Base-by-base conservation (phyloP, 2,329 filamentous ascomycete genomes). In the Colletotrichum musae region DNA sequence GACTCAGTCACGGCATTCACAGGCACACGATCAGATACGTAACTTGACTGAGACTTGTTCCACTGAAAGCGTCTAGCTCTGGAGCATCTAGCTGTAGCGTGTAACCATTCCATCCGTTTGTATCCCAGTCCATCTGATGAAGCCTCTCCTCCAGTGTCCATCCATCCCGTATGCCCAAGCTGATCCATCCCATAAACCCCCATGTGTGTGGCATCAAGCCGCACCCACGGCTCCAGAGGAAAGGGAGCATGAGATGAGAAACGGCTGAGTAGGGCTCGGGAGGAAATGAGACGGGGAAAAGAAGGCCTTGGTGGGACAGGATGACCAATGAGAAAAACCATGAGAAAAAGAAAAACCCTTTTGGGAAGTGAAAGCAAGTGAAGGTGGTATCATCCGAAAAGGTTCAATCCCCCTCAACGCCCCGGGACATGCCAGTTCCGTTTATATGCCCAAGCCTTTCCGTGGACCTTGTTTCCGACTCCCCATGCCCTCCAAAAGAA, bases 331-430 rank as follows among this genome's bases (percentile, higher is more conserved):
- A 58, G 32, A 28, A 39, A 59, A 59, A 48, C 64, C 16, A 15
- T 15, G 36, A 64, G 70, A 71, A 15, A 59, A 72, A 63, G 72
- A 48, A 39, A 61, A 53, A 48, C 45, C 41, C 41, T n/a, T 43
- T 43, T 43, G 41, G 15, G 41, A 43, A 15, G 41, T 43, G 45
- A 66, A 64, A 63, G 51, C 63, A 48, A 62, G 50, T 54, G 47
- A 68, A 64, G 58, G 43, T 64, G 70, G 69, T 71, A 70, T 71
- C 69, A 65, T 71, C 66, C 58, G 58, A 54, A 62, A 62, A 54
- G 39, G 51, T 56, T 18, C 45, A 47, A 63, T 56, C 41, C 57
- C 54, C 32, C 26, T 26, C 36, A 70, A 70, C 68, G 68, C 68
- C 68, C 51, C 68, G 58, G 52, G 32, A 68, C 51, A 70, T 70